Conservation (phyloP, 805 yeast genomes). For the Debaryomyces hansenii region DNA sequence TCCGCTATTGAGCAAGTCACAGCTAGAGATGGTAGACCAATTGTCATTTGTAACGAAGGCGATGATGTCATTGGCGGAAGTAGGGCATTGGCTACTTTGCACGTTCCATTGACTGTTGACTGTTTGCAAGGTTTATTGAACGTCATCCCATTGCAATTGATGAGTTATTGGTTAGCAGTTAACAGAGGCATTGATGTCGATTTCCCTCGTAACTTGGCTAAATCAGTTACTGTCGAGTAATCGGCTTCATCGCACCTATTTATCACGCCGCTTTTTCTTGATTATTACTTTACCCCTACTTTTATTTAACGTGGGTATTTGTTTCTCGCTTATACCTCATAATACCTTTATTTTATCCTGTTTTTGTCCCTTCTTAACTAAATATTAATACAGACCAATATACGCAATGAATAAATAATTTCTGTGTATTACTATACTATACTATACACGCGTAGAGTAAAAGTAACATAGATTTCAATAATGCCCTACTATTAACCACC, state of each 20-base stretch:
- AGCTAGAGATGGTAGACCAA: constrained; percentile 97
- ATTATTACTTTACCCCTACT: no score
- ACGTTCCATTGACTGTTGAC: constrained; percentile 94
- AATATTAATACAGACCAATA: not conserved
- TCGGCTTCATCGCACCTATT: not conserved
- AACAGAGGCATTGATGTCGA: constrained; percentile 95
- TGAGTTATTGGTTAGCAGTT: constrained; percentile 96
- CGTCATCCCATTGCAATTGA: constrained; percentile 91
- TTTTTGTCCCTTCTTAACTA: not conserved
- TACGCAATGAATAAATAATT: not conserved
- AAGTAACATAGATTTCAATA: not conserved
- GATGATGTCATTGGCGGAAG: constrained; percentile 61
- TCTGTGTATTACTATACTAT: not conserved
- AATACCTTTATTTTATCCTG: no score
- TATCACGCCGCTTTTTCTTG: not conserved
- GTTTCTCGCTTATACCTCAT: no score
- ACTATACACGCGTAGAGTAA: not conserved
- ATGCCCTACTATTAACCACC: not conserved
- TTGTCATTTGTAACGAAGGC: constrained; percentile 83
- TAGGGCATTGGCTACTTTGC: constrained; percentile 67
- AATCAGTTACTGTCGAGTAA: constrained; percentile 95
- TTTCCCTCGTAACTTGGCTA: constrained; percentile 98
- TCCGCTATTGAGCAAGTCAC: constrained; percentile 95
- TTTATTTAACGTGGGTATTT: no score
- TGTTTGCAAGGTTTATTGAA: constrained; percentile 96